These are phyloP conservation scores for Climacium dendroides DNA, from an alignment of 225 moss, liverwort and hornwort species.

Conservation along the genomic window DNA sequence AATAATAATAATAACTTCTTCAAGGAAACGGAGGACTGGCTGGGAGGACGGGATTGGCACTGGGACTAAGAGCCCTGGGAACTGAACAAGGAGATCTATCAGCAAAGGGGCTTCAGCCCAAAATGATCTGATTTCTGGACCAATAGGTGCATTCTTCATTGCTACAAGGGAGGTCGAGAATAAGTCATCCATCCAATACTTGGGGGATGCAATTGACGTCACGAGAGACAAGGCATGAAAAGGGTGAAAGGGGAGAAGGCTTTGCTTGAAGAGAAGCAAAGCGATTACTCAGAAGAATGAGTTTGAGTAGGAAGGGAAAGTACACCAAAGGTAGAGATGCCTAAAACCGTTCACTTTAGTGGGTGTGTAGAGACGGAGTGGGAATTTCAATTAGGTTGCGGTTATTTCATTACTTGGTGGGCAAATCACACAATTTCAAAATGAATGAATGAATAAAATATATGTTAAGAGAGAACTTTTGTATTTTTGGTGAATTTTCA, in stretches of 20 bases:
- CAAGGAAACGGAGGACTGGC: too few relatives aligned
- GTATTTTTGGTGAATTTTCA: not conserved
- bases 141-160: not conserved
- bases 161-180: fast-evolving
- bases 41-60: not conserved
- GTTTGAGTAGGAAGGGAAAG: not conserved
- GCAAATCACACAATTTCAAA: too few relatives aligned
- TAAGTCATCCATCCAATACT: not conserved
- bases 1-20: too few relatives aligned
- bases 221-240: too few relatives aligned
- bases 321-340: not conserved
- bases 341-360: fast-evolving
- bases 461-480: too few relatives aligned
- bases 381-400: not conserved
- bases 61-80: not conserved
- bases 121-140: not conserved
- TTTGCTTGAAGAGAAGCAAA: not conserved
- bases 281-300: fast-evolving
- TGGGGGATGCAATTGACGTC: too few relatives aligned
- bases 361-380: not conserved
- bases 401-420: not conserved
- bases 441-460: too few relatives aligned
- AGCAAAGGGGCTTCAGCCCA: not conserved
- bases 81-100: not conserved
- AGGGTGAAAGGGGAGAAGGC: too few relatives aligned